phyloP scores from a whole-genome alignment of 208 protist genomes.

The Leishmania turanica region DNA sequence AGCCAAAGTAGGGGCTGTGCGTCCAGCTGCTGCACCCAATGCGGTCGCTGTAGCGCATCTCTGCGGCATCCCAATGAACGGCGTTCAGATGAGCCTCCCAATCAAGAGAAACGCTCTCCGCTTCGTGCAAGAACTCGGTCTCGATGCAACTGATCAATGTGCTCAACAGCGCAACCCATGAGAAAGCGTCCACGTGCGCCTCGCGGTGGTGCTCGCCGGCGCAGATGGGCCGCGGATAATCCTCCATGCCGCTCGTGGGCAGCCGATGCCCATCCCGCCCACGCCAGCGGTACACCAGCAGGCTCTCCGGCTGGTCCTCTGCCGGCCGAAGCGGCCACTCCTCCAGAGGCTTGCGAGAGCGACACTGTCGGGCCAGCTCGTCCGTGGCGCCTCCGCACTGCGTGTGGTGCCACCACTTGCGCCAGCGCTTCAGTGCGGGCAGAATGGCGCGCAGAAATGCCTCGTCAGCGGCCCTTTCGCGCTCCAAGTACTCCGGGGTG shows the following conservation, averaged over 20 bases:
- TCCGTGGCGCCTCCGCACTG: conserved; percentile 51
- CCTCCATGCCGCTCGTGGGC: conserved; percentile 78
- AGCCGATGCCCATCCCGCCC: conserved; percentile 57
- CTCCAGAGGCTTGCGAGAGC: conserved; percentile 47
- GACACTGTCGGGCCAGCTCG: conserved; percentile 37
- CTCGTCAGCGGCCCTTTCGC: conserved; percentile 42
- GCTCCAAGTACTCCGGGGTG: conserved; percentile 41
- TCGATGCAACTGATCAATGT: conserved; percentile 65
- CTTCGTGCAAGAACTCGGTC: conserved; percentile 39
- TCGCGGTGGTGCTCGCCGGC: conserved; percentile 52
- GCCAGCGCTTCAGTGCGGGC: conserved; percentile 59
- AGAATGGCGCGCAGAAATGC: conserved; percentile 61
- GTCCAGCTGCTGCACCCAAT: conserved; percentile 47
- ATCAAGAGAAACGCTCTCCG: conserved; percentile 56
- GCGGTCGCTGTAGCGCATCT: conserved; percentile 70
- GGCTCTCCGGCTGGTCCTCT: conserved; percentile 34
- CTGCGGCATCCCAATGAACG: conserved; percentile 70
- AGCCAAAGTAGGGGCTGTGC: conserved; percentile 79
- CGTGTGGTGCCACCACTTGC: conserved; percentile 74
- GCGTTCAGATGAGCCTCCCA: conserved; percentile 78
- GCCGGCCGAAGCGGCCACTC: conserved; percentile 46
- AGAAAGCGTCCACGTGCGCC: conserved; percentile 82
- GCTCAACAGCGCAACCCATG: conserved; percentile 80
- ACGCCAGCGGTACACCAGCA: conserved; percentile 82
- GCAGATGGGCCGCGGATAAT: conserved; percentile 77